phyloP scores from a whole-genome alignment of 1,139 yeast genomes.

The Arxiozyma bovina region DNA sequence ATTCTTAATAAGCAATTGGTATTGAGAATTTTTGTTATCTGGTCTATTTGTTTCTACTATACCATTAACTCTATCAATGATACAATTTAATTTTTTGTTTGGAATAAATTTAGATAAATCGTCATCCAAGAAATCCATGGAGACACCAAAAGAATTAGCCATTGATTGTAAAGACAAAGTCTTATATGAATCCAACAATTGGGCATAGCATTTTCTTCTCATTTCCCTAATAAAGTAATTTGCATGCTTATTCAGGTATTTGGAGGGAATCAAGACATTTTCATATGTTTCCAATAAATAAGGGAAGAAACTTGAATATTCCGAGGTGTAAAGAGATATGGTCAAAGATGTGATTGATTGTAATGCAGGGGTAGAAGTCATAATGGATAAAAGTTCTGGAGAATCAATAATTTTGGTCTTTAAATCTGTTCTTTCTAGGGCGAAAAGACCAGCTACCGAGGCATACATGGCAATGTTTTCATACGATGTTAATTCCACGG shows the following conservation, averaged over 20 bases:
- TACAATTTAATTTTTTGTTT: constrained; percentile 86
- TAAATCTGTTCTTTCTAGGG: constrained; percentile 76
- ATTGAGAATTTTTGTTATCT: constrained; percentile 91
- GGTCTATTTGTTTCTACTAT: constrained; percentile 94
- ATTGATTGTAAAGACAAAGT: constrained; percentile 81
- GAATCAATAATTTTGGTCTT: constrained; percentile 83
- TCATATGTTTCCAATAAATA: constrained; percentile 73
- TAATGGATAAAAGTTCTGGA: constrained; percentile 81
- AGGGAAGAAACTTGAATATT: constrained; percentile 73
- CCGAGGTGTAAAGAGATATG: constrained; percentile 81
- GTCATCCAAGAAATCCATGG: constrained; percentile 68
- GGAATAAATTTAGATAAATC: constrained; percentile 90
- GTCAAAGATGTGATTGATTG: constrained; percentile 80
- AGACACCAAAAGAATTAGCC: constrained; percentile 90
- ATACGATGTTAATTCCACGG: constrained; percentile 85
- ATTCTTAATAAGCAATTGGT: constrained; percentile 77
- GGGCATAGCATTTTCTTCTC: constrained; percentile 93
- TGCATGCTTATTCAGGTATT: constrained; percentile 71
- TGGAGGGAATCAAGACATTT: constrained; percentile 59
- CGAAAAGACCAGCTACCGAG: constrained; percentile 72
- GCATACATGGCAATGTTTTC: constrained; percentile 88
- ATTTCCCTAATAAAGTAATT: constrained; percentile 82
- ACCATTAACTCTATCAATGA: constrained; percentile 91
- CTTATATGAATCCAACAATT: constrained; percentile 87
- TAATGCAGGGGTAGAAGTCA: constrained; percentile 60